Percentiles rank a stretch among this genome's conserved stretches.
Conservation (phyloP, 1,139 yeast species). For the Saccharomyces hybrid region DNA sequence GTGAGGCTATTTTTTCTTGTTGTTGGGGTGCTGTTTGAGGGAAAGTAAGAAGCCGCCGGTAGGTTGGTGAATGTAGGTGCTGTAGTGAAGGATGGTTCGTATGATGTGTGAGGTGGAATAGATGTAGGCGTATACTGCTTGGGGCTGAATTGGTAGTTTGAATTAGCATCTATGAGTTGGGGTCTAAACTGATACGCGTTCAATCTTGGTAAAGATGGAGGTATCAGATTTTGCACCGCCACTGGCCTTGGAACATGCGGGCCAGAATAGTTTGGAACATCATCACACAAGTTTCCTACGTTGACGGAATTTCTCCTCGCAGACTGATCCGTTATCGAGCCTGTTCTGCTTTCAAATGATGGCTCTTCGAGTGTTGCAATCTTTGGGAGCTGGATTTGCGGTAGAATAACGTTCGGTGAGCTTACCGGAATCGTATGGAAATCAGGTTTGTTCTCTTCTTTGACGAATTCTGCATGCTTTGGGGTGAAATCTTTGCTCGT, state of each 20-base stretch:
- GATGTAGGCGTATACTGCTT: background rate
- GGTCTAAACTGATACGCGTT: background rate
- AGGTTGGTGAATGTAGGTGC: background rate
- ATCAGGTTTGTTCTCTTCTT: background rate
- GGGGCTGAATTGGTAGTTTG: background rate
- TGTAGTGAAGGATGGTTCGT: background rate
- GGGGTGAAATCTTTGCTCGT: background rate
- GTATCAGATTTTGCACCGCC: background rate
- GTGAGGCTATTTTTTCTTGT: constrained; percentile 3
- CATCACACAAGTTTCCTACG: constrained; percentile 3
- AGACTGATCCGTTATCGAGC: background rate
- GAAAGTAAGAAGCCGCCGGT: background rate
- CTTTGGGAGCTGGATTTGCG: background rate
- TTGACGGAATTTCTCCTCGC: constrained; percentile 3
- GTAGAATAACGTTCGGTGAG: background rate
- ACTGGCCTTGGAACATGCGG: background rate
- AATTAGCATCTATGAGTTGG: background rate
- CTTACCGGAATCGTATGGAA: background rate
- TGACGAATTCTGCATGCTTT: background rate
- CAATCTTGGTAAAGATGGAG: background rate
- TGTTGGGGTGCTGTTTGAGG: constrained; percentile 2
- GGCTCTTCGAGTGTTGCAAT: background rate
- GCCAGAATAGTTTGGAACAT: background rate
- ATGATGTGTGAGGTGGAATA: background rate
- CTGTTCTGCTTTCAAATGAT: background rate